These are phyloP conservation scores for Coniosporium tulheliwenetii DNA, from an alignment of 2,329 filamentous ascomycete genomes.

Conservation along the genomic window DNA sequence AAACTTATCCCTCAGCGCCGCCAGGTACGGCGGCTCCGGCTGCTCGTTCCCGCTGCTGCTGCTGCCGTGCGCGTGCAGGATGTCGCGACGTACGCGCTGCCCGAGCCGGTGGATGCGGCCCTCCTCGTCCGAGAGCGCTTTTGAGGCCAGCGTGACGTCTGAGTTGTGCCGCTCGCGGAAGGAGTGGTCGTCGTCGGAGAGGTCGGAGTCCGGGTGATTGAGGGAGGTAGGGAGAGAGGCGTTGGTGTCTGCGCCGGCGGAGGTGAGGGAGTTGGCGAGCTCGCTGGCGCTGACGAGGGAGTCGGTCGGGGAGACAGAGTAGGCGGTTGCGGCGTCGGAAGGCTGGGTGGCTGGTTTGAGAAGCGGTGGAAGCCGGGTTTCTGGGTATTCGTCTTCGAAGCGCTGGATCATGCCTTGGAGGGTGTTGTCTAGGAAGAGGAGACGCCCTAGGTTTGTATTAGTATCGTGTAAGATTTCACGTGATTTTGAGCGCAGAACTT, in stretches of 20 bases:
- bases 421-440: constrained; percentile 78
- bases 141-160: constrained; percentile 52
- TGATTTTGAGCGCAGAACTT: constrained; percentile 24
- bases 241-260: constrained; percentile 1
- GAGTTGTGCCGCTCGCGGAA: constrained; percentile 39
- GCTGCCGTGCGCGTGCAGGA: constrained; percentile 33
- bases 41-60: constrained; percentile 16
- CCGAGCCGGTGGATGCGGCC: constrained; percentile 54
- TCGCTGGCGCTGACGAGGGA: constrained; percentile 1
- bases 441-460: constrained; percentile 36
- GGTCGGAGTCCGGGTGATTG: constrained; percentile 15
- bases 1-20: constrained; percentile 45
- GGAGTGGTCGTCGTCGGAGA: constrained; percentile 14
- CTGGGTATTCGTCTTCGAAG: constrained; percentile 92
- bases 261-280: constrained; percentile 4
- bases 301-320: constrained; percentile 8
- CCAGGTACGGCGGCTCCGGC: constrained; percentile 26
- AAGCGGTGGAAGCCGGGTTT: constrained; percentile 44
- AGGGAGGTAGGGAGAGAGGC: constrained; percentile 13
- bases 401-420: constrained; percentile 83
- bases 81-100: constrained; percentile 48
- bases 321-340: constrained; percentile 7
- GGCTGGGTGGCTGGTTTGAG: constrained; percentile 6
- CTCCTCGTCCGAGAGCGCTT: constrained; percentile 51
- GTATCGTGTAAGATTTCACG: background rate